Base-by-base conservation (phyloP, 805 yeast genomes). In the Hanseniaspora lindneri region DNA sequence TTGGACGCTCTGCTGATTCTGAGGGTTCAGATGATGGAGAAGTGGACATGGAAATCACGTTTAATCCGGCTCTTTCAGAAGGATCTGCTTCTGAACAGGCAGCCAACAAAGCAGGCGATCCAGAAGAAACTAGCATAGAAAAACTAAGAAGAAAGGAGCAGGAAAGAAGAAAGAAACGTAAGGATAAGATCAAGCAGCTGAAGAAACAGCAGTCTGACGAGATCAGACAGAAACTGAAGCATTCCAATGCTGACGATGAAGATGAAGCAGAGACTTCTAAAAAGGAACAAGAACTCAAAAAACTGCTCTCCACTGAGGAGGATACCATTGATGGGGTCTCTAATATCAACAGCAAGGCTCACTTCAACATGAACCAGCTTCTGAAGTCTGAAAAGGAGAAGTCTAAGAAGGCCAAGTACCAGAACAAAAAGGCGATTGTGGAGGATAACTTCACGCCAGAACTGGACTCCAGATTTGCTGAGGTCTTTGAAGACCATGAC, bases 41-140 rank as follows among this genome's bases (percentile, higher is more conserved):
- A 41, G 80, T 83, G 25, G 96, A 87, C 58, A 83, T 92, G 86
- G 97, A 92, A 62, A 84, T 92, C 56, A 87, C 96, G 0, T 92
- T 92, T 64, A 86, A 88, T 33, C 96, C 97, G 2, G 96, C 85
- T 3, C 65, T 87, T 47, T 36, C 41, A 17, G 48, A 37, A 20
- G 16, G 25, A 17, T 20, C 29, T 4, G 74, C 73, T 39, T 76
- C 71, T 25, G 66, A 60, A 19, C 66, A 58, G 34, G 65, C 58
- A 2, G 54, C 50, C 19, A 55, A 54, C 2, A 57, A 41, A 32
- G 42, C 61, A 21, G 58, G 62, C 10, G 68, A 49, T 39, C 68
- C 66, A 34, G 83, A 81, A 44, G 85, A 83, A 58, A 70, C 80
- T 9, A 80, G 96, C 0, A 77, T 92, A 43, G 88, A 81, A 34